Conservation (phyloP, 2,329 filamentous ascomycete species). For the Amauroascus verrucosus region DNA sequence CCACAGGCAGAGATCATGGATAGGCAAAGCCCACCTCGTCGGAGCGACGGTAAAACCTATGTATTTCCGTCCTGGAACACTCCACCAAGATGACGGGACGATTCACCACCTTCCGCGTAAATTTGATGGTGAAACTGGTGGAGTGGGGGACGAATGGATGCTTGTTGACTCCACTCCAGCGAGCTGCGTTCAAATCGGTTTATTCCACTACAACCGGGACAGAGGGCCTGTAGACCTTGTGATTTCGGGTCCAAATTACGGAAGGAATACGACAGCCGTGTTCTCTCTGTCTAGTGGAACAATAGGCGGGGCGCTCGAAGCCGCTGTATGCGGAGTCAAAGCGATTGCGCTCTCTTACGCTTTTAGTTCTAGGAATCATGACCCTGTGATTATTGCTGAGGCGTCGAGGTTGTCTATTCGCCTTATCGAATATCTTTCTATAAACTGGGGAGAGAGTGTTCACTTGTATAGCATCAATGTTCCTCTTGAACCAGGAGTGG, state of each 20-base stretch:
- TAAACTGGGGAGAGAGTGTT: conserved; percentile 61
- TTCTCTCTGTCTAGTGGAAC: conserved; percentile 71
- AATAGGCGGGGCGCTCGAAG: conserved; percentile 66
- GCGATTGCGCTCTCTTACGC: conserved; percentile 82
- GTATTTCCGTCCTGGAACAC: conserved; percentile 63
- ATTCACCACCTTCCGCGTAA: conserved; percentile 50
- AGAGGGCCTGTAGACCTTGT: conserved; percentile 64
- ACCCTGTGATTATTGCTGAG: conserved; percentile 66
- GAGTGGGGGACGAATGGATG: conserved; percentile 64
- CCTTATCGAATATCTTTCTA: conserved; percentile 67
- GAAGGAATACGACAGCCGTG: conserved; percentile 68
- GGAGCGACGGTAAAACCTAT: conserved; percentile 73
- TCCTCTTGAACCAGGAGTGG: conserved; percentile 68
- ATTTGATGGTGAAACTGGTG: conserved; percentile 42
- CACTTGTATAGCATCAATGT: conserved; percentile 91
- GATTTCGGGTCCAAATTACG: conserved; percentile 72
- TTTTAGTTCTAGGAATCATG: conserved; percentile 77
- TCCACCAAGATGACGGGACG: conserved; percentile 56
- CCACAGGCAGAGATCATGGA: conserved; percentile 89
- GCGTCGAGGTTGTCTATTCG: conserved; percentile 64
- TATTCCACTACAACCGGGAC: conserved; percentile 68
- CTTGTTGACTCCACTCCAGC: conserved; percentile 73
- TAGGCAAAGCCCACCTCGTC: conserved; percentile 94
- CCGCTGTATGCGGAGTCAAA: conserved; percentile 56
- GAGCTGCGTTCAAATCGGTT: conserved; percentile 69